Evolutionary conservation across 1,139 yeast genomes (phyloP).

Genomic region (Diutina ranongensis): DNA sequence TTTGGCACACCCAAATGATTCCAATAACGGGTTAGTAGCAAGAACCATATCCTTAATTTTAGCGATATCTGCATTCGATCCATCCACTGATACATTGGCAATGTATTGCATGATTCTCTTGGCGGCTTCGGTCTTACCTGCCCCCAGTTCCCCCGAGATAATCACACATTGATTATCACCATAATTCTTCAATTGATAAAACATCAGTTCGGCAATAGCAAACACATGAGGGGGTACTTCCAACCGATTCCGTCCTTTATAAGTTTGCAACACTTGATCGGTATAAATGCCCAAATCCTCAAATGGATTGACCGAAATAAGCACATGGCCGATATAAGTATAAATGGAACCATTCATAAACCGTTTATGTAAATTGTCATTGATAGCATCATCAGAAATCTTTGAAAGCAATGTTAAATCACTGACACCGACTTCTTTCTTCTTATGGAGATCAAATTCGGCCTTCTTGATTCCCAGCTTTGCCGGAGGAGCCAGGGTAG

Average conservation of each 20-base stretch:
- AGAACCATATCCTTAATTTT: constrained; percentile 94
- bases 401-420: constrained; percentile 84
- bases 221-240: constrained; percentile 99
- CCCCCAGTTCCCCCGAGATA: constrained; percentile 98
- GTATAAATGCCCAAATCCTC: constrained; percentile 94
- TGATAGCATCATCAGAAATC: constrained; percentile 86
- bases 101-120: constrained; percentile 97
- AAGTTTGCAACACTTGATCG: constrained; percentile 56
- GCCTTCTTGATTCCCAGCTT: constrained; percentile 76
- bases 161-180: constrained; percentile 96
- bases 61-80: constrained; percentile 33
- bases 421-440: constrained; percentile 95
- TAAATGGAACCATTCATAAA: constrained; percentile 86
- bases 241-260: constrained; percentile 83
- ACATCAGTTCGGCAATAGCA: constrained; percentile 96
- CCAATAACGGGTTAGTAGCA: constrained; percentile 93
- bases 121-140: constrained; percentile 98
- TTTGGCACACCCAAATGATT: constrained; percentile 97
- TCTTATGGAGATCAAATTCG: constrained; percentile 76
- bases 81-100: constrained; percentile 59
- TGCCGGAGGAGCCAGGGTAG: constrained; percentile 40
- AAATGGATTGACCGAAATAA: constrained; percentile 94
- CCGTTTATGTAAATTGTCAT: constrained; percentile 81
- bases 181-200: constrained; percentile 88
- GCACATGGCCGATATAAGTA: constrained; percentile 77